A percentile compares a stretch with the other conserved stretches of the same genome.
These are phyloP conservation scores for Globisporangium perplexum DNA, from an alignment of 352 stramenopile genomes.

Conservation along the genomic window DNA sequence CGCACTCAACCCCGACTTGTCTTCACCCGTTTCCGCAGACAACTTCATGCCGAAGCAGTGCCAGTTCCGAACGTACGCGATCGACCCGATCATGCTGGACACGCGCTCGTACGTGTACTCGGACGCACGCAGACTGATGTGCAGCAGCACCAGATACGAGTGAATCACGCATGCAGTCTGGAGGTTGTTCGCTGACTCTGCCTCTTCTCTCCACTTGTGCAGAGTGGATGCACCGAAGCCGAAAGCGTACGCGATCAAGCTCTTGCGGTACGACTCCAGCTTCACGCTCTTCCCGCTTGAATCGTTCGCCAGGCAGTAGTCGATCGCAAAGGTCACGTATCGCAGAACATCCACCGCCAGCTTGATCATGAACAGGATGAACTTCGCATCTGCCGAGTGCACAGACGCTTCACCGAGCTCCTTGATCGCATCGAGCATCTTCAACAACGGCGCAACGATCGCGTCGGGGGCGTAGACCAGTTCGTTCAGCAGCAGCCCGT, in stretches of 20 bases:
- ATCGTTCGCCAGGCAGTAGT: conserved; percentile 27
- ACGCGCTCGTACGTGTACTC: conserved; percentile 72
- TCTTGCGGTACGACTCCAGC: conserved; percentile 44
- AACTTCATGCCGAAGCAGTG: conserved; percentile 89
- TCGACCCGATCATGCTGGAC: conserved; percentile 66
- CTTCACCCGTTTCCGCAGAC: conserved; percentile 34
- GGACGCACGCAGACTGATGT: conserved; percentile 55
- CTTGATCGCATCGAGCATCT: conserved; percentile 77
- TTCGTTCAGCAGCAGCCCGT: conserved; percentile 97
- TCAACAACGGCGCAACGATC: conserved; percentile 61
- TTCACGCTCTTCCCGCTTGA: conserved; percentile 30
- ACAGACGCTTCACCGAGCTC: conserved; percentile 79
- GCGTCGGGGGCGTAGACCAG: conserved; percentile 94
- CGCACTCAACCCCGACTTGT: conserved; percentile 45
- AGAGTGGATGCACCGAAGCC: conserved; percentile 65
- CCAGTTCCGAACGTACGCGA: conserved; percentile 88
- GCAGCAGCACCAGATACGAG: conserved; percentile 70
- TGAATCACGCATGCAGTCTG: conserved; percentile 83
- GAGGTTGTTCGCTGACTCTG: conserved; percentile 66
- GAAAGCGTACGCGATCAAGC: conserved; percentile 56
- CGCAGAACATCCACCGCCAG: conserved; percentile 71
- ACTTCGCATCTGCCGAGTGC: conserved; percentile 75
- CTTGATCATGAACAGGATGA: conserved; percentile 88
- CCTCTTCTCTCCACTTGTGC: conserved; percentile 74
- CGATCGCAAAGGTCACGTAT: conserved; percentile 74